phyloP scores from a whole-genome alignment of 768 basidiomycete genomes.

The Leccinum boreale region DNA sequence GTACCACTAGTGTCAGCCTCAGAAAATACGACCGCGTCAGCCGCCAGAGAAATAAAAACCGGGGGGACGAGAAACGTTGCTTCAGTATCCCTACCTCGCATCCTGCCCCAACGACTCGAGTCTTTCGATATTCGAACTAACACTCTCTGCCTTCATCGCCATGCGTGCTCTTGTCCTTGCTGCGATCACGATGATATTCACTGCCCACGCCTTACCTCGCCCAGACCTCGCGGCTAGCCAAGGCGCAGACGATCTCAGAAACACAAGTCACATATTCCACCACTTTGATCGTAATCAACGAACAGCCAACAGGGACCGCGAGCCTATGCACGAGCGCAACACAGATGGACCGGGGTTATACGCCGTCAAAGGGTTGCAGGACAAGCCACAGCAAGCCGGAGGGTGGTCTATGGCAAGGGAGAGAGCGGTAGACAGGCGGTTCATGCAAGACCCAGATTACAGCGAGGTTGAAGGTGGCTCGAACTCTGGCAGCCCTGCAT shows the following conservation, averaged over 20 bases:
- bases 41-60: conserved; percentile 22
- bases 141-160: conserved; percentile 18
- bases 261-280: conserved; percentile 25
- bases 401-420: neutral
- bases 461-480: conserved; percentile 16
- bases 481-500: conserved; percentile 5
- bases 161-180: conserved; percentile 25
- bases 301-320: conserved; percentile 18
- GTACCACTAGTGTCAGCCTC: conserved; percentile 17
- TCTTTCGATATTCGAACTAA: conserved; percentile 5
- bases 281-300: conserved; percentile 30
- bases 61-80: neutral
- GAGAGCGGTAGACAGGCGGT: conserved; percentile 11
- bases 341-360: neutral
- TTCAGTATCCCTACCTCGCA: conserved; percentile 1
- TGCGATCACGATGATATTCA: conserved; percentile 24
- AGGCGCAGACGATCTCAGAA: conserved; percentile 14
- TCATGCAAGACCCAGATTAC: conserved; percentile 27
- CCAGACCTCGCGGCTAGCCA: conserved; percentile 19
- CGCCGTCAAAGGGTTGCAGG: neutral
- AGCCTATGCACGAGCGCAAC: neutral
- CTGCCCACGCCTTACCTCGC: conserved; percentile 21
- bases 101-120: neutral
- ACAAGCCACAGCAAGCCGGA: neutral
- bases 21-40: conserved; percentile 13